These are phyloP conservation scores for Pulveroboletus ravenelii DNA, from an alignment of 768 basidiomycete genomes.

Conservation along the genomic window DNA sequence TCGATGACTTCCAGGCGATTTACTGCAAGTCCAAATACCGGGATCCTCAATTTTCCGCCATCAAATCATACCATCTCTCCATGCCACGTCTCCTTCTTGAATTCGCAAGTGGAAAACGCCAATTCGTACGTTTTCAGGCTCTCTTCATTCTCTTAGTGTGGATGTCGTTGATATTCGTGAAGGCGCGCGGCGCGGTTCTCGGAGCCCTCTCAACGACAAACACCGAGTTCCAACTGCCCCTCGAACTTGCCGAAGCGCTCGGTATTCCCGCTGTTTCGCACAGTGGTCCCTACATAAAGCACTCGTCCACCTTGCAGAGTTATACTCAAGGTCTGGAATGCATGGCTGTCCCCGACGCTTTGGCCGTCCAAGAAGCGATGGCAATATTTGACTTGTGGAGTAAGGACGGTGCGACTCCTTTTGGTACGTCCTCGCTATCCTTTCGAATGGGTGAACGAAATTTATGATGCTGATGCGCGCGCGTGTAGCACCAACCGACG, in stretches of 20 bases:
- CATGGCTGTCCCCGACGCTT: slow-evolving; percentile 49
- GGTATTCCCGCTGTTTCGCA: slow-evolving; percentile 38
- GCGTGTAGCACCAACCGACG: slow-evolving; percentile 47
- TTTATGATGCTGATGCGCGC: neutral
- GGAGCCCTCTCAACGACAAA: slow-evolving; percentile 64
- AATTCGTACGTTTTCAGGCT: slow-evolving; percentile 52
- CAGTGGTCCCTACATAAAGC: slow-evolving; percentile 52
- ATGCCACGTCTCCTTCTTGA: slow-evolving; percentile 75
- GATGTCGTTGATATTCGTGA: slow-evolving; percentile 2
- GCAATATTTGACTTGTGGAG: slow-evolving; percentile 76
- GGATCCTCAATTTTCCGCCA: slow-evolving; percentile 62
- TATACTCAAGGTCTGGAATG: slow-evolving; percentile 55
- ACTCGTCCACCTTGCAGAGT: slow-evolving; percentile 41
- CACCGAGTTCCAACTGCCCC: slow-evolving; percentile 50
- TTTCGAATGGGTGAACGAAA: neutral
- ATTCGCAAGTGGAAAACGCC: slow-evolving; percentile 63
- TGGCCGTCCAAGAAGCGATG: slow-evolving; percentile 65
- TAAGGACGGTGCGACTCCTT: slow-evolving; percentile 51
- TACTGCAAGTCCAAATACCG: slow-evolving; percentile 66
- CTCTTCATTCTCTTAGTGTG: neutral
- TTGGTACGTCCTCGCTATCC: slow-evolving; percentile 33
- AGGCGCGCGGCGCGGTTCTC: slow-evolving; percentile 70
- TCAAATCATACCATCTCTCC: slow-evolving; percentile 75
- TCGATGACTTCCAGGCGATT: slow-evolving; percentile 85
- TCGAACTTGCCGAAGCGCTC: slow-evolving; percentile 65